Conservation (phyloP, 2,329 filamentous ascomycete species). For the Colletotrichum coccodes region DNA sequence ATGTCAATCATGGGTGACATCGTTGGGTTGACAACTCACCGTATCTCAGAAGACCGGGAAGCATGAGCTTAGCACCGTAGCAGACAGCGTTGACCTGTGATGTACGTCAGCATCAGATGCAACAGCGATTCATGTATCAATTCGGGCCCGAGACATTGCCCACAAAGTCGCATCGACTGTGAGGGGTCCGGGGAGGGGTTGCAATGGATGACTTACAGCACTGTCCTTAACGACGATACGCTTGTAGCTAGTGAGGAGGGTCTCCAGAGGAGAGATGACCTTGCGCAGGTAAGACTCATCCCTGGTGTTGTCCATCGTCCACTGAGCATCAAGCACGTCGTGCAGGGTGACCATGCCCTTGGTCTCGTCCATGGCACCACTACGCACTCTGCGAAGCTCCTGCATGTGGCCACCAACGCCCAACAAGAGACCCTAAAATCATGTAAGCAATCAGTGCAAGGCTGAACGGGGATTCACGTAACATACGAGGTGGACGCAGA, state of each 20-base stretch:
- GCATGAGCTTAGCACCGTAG: conserved; percentile 99
- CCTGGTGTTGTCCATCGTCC: conserved; percentile 89
- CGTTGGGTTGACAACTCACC: conserved; percentile 61
- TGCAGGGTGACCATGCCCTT: conserved; percentile 92
- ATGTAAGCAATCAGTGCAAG: conserved; percentile 19
- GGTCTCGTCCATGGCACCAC: conserved; percentile 93
- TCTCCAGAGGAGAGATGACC: conserved; percentile 94
- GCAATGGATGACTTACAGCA: conserved; percentile 51
- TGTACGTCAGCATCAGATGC: conserved; percentile 18
- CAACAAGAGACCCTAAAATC: conserved; percentile 65
- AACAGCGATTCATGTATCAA: not conserved
- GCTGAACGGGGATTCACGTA: conserved; percentile 51
- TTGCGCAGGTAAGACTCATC: conserved; percentile 92
- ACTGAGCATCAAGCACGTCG: conserved; percentile 95
- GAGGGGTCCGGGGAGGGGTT: conserved; percentile 12
- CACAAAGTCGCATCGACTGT: conserved; percentile 17
- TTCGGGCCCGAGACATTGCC: conserved; percentile 5
- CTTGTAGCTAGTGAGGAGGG: conserved; percentile 92
- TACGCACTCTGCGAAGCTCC: conserved; percentile 92
- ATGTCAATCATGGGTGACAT: conserved; percentile 38
- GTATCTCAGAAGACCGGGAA: conserved; percentile 93
- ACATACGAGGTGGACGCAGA: conserved; percentile 84
- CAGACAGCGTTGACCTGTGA: conserved; percentile 87
- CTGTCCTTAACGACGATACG: conserved; percentile 97
- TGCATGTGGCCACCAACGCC: conserved; percentile 98